Base-by-base conservation (phyloP, 2,329 filamentous ascomycete genomes). In the Claviceps digitariae region DNA sequence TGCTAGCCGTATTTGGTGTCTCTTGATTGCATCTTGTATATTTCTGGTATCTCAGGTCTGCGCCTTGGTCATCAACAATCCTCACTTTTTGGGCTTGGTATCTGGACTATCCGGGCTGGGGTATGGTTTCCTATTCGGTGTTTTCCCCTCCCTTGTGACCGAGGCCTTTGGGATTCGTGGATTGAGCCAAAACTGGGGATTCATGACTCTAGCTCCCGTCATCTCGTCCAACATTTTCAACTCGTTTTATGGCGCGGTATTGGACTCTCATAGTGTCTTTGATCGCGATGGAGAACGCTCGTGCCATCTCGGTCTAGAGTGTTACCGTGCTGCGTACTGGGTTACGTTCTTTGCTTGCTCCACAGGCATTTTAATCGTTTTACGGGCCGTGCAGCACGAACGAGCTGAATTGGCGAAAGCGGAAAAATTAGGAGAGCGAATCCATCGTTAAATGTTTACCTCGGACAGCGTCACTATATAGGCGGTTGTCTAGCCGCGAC, bases 101-200 rank as follows among this genome's bases (percentile, higher is more conserved):
- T 96, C 90, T 0, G 80, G 83, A 0, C 76, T 95, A 23, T 95
- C 87, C 0, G 93, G 93, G 0, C 73, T 97, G 1, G 90, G 83
- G 1, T 98, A 98, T 66, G 93, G 93, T 2, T 88, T 95, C 58
- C 76, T 97, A 0, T 97, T 97, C 60, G 93, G 93, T 36, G 90
- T 95, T 21, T 95, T 87, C 67, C 93, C 93, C 0, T 90, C 90
- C 13, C 82, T 97, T 20, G 80, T 87, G 10, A 89, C 90, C 7
- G 90, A 97, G 65, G 84, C 86, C 0, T 98, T 98, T 66, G 93
- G 93, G 8, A 86, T 96, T 27, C 79, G 84, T 56, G 91, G 90
- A 1, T 75, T 98, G 48, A 90, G 86, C 53, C 88, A 95, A 64
- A 98, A 97, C 64, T 98, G 93, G 91, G 93, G 93, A 15, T 85